Percentiles rank a stretch among this genome's conserved stretches.
These are phyloP conservation scores for Ogataea populi-albae DNA, from an alignment of 805 yeast species.

Conservation along the genomic window DNA sequence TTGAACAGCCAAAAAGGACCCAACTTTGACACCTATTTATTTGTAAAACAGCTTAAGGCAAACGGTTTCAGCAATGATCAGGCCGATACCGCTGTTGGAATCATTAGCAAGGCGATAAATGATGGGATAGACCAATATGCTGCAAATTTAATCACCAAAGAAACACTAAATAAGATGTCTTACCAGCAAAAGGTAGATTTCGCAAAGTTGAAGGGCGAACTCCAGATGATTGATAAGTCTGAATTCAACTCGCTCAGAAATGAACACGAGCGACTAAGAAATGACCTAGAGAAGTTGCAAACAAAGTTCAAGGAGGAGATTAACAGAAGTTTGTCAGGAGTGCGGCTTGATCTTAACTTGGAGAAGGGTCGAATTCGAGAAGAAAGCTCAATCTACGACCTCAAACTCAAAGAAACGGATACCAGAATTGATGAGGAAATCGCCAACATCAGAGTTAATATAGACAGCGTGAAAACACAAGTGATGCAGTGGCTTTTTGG, in stretches of 20 bases:
- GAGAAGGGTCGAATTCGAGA: slow-evolving; percentile 96
- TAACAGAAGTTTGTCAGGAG: slow-evolving; percentile 85
- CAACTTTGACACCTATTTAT: slow-evolving; percentile 72
- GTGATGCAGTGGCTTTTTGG: slow-evolving; percentile 98
- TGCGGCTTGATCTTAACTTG: slow-evolving; percentile 82
- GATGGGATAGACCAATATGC: slow-evolving; percentile 78
- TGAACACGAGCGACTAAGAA: slow-evolving; percentile 81
- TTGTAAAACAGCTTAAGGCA: slow-evolving; percentile 61
- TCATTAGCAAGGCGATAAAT: slow-evolving; percentile 70
- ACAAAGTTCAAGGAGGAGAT: slow-evolving; percentile 88
- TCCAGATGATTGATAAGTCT: slow-evolving; percentile 80
- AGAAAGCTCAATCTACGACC: slow-evolving; percentile 88
- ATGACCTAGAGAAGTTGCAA: slow-evolving; percentile 82
- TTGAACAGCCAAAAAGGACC: slow-evolving; percentile 18
- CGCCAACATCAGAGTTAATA: slow-evolving; percentile 91
- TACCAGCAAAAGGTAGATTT: slow-evolving; percentile 97
- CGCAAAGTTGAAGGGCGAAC: slow-evolving; percentile 89
- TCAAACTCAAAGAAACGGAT: slow-evolving; percentile 91
- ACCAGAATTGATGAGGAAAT: slow-evolving; percentile 95
- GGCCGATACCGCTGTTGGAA: slow-evolving; percentile 72
- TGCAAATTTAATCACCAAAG: slow-evolving; percentile 78
- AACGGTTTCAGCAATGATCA: slow-evolving; percentile 71
- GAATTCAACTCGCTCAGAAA: slow-evolving; percentile 79
- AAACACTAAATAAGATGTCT: slow-evolving; percentile 75
- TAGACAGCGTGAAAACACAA: slow-evolving; percentile 92